Evolutionary conservation across 495 filamentous ascomycete species (phyloP), one percentile per base, ranked within the genome.

Genomic region (Penicillium steckii): DNA sequence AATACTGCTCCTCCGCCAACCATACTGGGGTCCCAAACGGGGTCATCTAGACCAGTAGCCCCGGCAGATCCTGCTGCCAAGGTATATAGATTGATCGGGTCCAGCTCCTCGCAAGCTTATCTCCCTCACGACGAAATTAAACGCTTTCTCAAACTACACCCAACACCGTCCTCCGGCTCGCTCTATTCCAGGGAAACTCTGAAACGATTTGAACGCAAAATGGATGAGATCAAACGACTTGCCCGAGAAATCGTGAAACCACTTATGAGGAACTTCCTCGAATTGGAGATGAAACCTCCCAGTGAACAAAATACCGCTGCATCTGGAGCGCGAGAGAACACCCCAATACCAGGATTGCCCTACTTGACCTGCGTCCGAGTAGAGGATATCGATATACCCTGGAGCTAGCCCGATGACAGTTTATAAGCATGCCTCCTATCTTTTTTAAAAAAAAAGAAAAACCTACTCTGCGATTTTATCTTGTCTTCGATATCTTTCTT

Each of bases 41-140:
- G 46, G 15, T 48, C 56, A 8, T 45, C 61, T 8, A 50, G 60
- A 46, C 30, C 66, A 10, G 47, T 59, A 18, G 26, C 64, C 44
- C 47, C 62, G 7, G 55, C 56, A 7, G 54, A 67, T 41, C 62
- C 69, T 17, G 52, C 76, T 10, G 89, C 89, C 7, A 78, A 82
- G n/a, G 78, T 90, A 0, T 95, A 87, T 68, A 79, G 88, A 33
- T 71, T 86, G 10, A 76, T 96, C 13, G 87, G 87, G 15, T 78
- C 80, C 0, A 62, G 74, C 0, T 78, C 78, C 0, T 70, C 79
- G 0, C 68, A 77, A 19, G 74, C 78, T 5, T 96, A 95, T 62
- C 81, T 96, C 0, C 62, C 76, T 2, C 90, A 92, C 61, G 91
- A 95, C 57, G 91, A 95, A 56, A 83, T 91, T 56, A 96, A 96